Evolutionary conservation across 1,284 basidiomycete genomes (phyloP).

Genomic region (Tilletia caries): DNA sequence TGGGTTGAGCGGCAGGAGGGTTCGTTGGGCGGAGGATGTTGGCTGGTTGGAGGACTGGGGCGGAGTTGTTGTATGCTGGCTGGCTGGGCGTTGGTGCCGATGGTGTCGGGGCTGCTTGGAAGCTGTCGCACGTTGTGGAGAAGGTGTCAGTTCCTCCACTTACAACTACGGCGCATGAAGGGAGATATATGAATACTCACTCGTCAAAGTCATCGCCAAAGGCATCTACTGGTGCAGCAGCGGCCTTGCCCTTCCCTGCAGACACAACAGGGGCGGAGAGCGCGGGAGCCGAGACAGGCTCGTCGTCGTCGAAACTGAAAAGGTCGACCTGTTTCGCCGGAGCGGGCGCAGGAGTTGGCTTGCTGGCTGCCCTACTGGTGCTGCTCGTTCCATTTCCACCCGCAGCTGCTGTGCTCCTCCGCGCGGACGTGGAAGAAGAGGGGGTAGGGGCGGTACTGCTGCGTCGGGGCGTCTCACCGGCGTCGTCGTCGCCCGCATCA

Average conservation of each 20-base stretch:
- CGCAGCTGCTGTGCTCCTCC: neutral
- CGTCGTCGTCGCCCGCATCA: conserved; percentile 92
- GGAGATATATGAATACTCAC: conserved; percentile 11
- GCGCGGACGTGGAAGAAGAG: neutral
- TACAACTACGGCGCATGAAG: too few species aligned
- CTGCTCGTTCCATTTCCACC: neutral
- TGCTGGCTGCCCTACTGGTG: conserved; percentile 52
- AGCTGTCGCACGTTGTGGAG: conserved; percentile 49
- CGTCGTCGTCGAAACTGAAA: conserved; percentile 73
- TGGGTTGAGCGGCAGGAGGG: conserved; percentile 23
- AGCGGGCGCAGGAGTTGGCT: conserved; percentile 37
- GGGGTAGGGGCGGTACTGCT: neutral
- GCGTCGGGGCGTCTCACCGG: conserved; percentile 42
- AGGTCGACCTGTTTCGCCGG: conserved; percentile 62
- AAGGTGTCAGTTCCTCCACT: neutral
- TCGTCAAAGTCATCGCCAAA: conserved; percentile 47
- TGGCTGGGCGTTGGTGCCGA: conserved; percentile 29
- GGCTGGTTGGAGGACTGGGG: neutral
- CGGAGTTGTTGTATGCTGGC: neutral
- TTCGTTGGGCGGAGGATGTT: too few species aligned
- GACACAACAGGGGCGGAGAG: conserved; percentile 13
- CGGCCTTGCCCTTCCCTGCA: conserved; percentile 17
- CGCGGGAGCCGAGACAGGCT: conserved; percentile 33
- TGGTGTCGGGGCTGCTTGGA: conserved; percentile 63
- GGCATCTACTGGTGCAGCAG: conserved; percentile 21